These are phyloP conservation scores for Coemansia sp. DNA, from an alignment of 192 early-diverging fungal genomes.

Conservation along the genomic window DNA sequence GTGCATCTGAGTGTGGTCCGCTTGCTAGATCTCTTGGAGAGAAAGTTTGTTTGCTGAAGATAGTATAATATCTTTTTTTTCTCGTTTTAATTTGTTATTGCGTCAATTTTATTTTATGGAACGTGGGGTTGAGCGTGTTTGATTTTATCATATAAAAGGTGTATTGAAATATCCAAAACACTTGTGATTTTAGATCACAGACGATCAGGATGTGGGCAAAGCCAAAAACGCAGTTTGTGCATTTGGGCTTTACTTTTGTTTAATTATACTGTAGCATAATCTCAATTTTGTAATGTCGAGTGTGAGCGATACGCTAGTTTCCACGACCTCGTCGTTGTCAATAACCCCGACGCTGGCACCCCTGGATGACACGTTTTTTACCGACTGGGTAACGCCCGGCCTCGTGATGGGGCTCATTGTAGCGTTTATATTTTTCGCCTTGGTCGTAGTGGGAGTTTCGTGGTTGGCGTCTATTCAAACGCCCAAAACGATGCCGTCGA, in stretches of 20 bases:
- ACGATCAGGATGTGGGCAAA: no score
- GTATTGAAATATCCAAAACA: no score
- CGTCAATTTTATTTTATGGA: no score
- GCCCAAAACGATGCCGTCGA: constrained; percentile 46
- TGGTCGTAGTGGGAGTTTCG: constrained; percentile 45
- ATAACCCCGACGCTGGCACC: constrained; percentile 20
- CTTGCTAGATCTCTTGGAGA: constrained; percentile 78
- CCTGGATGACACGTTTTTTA: constrained; percentile 50
- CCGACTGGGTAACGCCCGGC: constrained; percentile 55
- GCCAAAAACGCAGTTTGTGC: no score
- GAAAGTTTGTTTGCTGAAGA: constrained; percentile 57
- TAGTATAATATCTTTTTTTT: no score
- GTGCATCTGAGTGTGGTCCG: constrained; percentile 86
- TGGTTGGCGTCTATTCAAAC: constrained; percentile 51
- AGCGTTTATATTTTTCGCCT: constrained; percentile 28
- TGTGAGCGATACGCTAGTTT: not conserved
- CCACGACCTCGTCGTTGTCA: constrained; percentile 4
- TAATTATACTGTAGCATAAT: no score
- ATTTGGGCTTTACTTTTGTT: no score
- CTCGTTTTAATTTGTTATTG: no score
- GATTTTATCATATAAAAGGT: no score
- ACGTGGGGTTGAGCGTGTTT: no score
- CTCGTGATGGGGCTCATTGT: constrained; percentile 46
- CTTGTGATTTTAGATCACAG: no score
- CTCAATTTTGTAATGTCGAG: not conserved